Evolutionary conservation across 352 stramenopile genomes (phyloP), one percentile per base, ranked within the genome.

Genomic region (Bremia lactucae): DNA sequence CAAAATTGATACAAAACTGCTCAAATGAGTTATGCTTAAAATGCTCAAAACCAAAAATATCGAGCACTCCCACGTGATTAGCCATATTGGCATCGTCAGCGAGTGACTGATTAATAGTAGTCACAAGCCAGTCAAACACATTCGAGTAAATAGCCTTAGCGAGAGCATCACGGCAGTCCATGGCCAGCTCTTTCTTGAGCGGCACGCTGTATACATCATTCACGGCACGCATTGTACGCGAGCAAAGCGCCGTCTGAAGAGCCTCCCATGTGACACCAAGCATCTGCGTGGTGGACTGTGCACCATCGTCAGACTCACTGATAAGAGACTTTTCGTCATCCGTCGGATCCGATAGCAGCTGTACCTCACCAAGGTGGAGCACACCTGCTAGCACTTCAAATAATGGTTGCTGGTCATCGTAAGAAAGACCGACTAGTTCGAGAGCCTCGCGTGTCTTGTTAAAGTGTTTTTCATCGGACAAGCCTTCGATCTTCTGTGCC

Each of bases 1-100:
- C 80, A 47, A 84, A 95, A 67, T 96, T 96, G 47, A 96, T 96
- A 36, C 84, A 95, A 21, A 96, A 83, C 52, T 97, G 89, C 64
- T 97, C 89, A 40, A 97, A 96, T 41, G 83, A 94, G 65, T 96
- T 96, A 65, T 91, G 78, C 49, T 95, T 94, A 68, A 99, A 99
- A 59, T 95, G 95, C 70, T 99, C 95, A 55, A 99, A 99, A 36
- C 95, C 95, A 55, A 98, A 99, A 55, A 99, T 99, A 83, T 99
- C 95, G 40, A 99, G 68, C 34, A 99, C 89, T 36, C 95, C 95
- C 26, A 97, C 91, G 29, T 88, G 72, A 47, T 91, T 82, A 38
- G 68, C 33, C 72, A 86, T 90, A 47, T 85, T 66, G n/a, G 54
- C 55, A 46, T 90, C 80, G 33, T 89, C 67, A 15, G 70, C 62